Evolutionary conservation across 495 filamentous ascomycete genomes (phyloP), one percentile per base, ranked within the genome.

Genomic region (Daldinia loculata): DNA sequence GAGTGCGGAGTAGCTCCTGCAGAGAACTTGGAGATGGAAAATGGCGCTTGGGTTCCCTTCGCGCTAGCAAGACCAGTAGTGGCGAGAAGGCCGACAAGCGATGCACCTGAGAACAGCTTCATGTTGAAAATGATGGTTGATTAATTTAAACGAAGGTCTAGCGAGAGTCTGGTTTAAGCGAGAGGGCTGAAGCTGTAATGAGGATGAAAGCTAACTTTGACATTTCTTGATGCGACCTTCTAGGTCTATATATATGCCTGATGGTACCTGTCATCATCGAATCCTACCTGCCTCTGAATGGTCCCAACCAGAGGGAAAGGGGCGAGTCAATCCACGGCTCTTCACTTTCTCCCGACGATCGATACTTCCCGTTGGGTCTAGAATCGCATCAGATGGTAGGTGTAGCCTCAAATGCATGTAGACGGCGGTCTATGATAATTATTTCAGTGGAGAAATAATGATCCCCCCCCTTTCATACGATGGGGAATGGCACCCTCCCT

Each of bases 1-100:
- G 71, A 74, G 29, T 74, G 71, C 30, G 71, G 71, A 50, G 63
- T 74, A 12, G 61, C 71, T 26, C 71, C 63, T 15, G 71, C 71
- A 14, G 57, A 55, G 53, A 74, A 67, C 27, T 55, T 62, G 24
- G 62, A 26, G 24, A 74, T 59, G 2, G 57, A 45, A 36, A 74
- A 74, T 17, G 59, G 45, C 15, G 50, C 17, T 32, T 61, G 24
- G 34, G 27, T 38, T 48, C 32, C 61, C 17, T 58, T 63, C 17
- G 58, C 68, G 19, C n/a, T 52, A 57, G 62, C 26, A 17, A 71
- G 56, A 19, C 68, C 34, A 45, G 62, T 26, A 36, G 62, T 58
- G 24, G 52, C 68, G 56, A 70, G 56, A 22, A 70, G 29, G 50
- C 27, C 39, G 27, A 55, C 11, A 27, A 70, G 38, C 24, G 68